phyloP scores from a whole-genome alignment of 164 flowering plant genomes.

The Magnolia kwangsiensis region DNA sequence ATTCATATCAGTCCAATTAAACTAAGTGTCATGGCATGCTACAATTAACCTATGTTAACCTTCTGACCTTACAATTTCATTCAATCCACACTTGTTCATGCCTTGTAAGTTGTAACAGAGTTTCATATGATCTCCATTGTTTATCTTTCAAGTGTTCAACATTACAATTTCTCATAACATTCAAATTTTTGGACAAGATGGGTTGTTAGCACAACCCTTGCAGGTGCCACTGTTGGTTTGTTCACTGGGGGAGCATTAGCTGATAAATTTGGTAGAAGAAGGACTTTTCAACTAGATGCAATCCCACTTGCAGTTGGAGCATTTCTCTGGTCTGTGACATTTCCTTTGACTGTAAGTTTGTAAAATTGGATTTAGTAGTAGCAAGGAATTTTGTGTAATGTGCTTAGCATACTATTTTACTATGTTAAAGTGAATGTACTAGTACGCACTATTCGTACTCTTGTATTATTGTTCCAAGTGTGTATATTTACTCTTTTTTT shows the following conservation, averaged over 20 bases:
- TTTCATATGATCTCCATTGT: too few species aligned
- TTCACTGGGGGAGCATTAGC: slow-evolving; percentile 96
- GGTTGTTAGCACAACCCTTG: slow-evolving; percentile 89
- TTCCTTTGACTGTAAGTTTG: not conserved
- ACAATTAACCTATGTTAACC: slow-evolving; percentile 5
- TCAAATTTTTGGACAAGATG: slow-evolving; percentile 54
- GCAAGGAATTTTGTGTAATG: slow-evolving; percentile 3
- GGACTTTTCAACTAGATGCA: slow-evolving; percentile 83
- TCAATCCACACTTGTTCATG: too few species aligned
- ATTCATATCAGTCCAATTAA: not conserved
- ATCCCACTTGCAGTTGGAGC: slow-evolving; percentile 90
- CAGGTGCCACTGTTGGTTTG: slow-evolving; percentile 95
- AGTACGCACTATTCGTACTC: too few species aligned
- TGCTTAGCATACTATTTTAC: not conserved
- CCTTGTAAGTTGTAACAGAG: too few species aligned
- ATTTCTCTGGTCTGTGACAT: slow-evolving; percentile 63
- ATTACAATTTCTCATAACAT: not conserved
- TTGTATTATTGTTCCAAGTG: too few species aligned
- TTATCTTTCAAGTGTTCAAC: too few species aligned
- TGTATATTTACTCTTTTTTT: too few species aligned
- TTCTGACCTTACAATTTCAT: not conserved
- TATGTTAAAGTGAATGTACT: too few species aligned
- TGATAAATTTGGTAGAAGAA: slow-evolving; percentile 92
- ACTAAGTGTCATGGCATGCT: slow-evolving; percentile 1
- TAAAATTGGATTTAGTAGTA: not conserved